phyloP scores from a whole-genome alignment of 805 yeast species.

The Candida dajiaensis region DNA sequence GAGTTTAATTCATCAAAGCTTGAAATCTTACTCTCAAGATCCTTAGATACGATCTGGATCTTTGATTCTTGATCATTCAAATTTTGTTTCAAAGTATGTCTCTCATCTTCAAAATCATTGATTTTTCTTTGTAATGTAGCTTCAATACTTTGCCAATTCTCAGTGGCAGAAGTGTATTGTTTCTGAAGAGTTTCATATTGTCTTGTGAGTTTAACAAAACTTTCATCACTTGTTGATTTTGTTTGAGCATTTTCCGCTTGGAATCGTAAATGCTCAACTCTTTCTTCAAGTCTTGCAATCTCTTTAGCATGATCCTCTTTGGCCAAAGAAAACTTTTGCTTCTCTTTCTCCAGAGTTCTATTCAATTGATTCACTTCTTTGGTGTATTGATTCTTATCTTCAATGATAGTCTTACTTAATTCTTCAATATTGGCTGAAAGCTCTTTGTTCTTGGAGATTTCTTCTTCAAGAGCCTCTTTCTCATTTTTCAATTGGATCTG shows the following conservation, averaged over 20 bases:
- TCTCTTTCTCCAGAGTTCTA: slow-evolving; percentile 29
- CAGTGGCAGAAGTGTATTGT: slow-evolving; percentile 71
- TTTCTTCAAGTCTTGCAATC: slow-evolving; percentile 55
- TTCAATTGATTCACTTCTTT: slow-evolving; percentile 27
- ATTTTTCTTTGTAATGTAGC: slow-evolving; percentile 49
- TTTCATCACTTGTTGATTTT: slow-evolving; percentile 29
- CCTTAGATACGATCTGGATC: slow-evolving; percentile 25
- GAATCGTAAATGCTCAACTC: slow-evolving; percentile 62
- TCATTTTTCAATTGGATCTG: slow-evolving; percentile 16
- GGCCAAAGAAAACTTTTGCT: slow-evolving; percentile 22
- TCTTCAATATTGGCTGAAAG: slow-evolving; percentile 22
- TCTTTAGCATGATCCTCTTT: slow-evolving; percentile 32
- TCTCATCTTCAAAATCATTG: slow-evolving; percentile 37
- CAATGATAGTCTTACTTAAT: slow-evolving; percentile 18
- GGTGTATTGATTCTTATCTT: slow-evolving; percentile 17
- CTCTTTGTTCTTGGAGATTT: slow-evolving; percentile 16
- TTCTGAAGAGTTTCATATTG: slow-evolving; percentile 55
- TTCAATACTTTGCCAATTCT: slow-evolving; percentile 81
- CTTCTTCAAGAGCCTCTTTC: slow-evolving; percentile 17
- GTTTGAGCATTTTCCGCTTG: slow-evolving; percentile 46
- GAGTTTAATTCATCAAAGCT: slow-evolving; percentile 16
- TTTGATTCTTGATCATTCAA: slow-evolving; percentile 21
- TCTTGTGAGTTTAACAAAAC: slow-evolving; percentile 35
- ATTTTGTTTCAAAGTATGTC: slow-evolving; percentile 31
- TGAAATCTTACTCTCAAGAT: slow-evolving; percentile 23